Percentiles rank a stretch among this genome's conserved stretches.
phyloP scores from a whole-genome alignment of 208 protist species.

The Giardia muris region DNA sequence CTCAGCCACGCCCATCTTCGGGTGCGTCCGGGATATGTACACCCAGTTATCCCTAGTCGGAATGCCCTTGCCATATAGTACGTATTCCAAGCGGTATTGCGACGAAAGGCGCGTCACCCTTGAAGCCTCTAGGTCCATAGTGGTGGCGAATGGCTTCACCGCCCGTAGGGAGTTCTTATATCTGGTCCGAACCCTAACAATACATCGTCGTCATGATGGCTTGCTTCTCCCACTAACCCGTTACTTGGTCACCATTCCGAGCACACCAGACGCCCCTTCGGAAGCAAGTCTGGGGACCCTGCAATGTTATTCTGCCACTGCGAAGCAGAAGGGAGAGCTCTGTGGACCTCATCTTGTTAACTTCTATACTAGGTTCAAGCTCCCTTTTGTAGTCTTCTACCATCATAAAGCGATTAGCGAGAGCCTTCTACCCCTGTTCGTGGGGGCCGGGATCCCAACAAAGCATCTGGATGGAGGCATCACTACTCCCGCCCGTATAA shows the following conservation, averaged over 20 bases:
- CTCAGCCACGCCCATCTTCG: background rate
- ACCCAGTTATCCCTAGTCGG: background rate
- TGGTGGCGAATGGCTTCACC: background rate
- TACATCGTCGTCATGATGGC: too few relatives aligned
- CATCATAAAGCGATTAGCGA: background rate
- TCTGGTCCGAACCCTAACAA: too few relatives aligned
- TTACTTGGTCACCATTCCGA: too few relatives aligned
- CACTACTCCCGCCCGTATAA: background rate
- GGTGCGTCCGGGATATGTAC: background rate
- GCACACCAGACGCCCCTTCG: too few relatives aligned
- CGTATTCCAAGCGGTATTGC: background rate
- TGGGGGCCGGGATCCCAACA: background rate
- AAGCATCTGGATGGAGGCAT: background rate
- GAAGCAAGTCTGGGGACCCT: too few relatives aligned
- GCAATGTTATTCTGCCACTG: too few relatives aligned
- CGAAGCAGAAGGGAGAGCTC: too few relatives aligned
- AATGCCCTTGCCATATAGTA: background rate
- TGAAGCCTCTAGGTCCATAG: background rate
- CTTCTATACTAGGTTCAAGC: background rate
- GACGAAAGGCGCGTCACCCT: background rate
- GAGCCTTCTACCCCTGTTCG: background rate
- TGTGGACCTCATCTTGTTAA: background rate
- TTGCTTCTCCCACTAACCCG: too few relatives aligned
- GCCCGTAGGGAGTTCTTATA: too few relatives aligned
- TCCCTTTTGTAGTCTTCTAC: background rate